phyloP scores from a whole-genome alignment of 1,284 basidiomycete genomes.

The Tilletia horrida region DNA sequence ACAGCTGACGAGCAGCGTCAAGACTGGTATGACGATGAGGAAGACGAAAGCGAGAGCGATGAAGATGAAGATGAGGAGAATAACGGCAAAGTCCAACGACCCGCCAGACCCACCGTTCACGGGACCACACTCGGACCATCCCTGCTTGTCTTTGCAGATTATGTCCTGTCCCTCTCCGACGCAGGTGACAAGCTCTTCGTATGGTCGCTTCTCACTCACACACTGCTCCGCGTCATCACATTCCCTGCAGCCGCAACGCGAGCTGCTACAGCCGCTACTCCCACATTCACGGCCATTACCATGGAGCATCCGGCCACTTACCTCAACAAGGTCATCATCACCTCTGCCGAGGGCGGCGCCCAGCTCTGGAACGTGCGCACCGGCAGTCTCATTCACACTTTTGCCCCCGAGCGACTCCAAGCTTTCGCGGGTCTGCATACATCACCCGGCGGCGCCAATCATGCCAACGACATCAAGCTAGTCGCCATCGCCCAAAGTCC shows the following conservation, averaged over 20 bases:
- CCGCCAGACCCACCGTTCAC: not conserved
- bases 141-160: not conserved
- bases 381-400: slow-evolving; percentile 59
- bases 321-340: slow-evolving; percentile 88
- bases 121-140: not conserved
- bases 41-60: slow-evolving; percentile 16
- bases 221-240: slow-evolving; percentile 31
- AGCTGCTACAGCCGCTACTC: not conserved
- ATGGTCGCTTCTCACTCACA: slow-evolving; percentile 17
- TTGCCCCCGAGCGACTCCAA: slow-evolving; percentile 31
- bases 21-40: slow-evolving; percentile 23
- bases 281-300: slow-evolving; percentile 71
- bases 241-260: slow-evolving; percentile 20
- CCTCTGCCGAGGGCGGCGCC: slow-evolving; percentile 74
- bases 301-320: slow-evolving; percentile 93
- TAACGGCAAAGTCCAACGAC: not conserved
- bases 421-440: slow-evolving; percentile 5
- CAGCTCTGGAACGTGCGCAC: slow-evolving; percentile 88
- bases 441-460: not conserved
- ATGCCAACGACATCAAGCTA: slow-evolving; percentile 17
- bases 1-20: slow-evolving; percentile 30
- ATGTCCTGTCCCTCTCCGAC: not conserved
- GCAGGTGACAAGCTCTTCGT: slow-evolving; percentile 18
- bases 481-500: slow-evolving; percentile 75
- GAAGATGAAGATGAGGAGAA: slow-evolving; percentile 14